Base-by-base conservation (phyloP, 139 green algal genomes). In the Astrephomene gubernaculifera region DNA sequence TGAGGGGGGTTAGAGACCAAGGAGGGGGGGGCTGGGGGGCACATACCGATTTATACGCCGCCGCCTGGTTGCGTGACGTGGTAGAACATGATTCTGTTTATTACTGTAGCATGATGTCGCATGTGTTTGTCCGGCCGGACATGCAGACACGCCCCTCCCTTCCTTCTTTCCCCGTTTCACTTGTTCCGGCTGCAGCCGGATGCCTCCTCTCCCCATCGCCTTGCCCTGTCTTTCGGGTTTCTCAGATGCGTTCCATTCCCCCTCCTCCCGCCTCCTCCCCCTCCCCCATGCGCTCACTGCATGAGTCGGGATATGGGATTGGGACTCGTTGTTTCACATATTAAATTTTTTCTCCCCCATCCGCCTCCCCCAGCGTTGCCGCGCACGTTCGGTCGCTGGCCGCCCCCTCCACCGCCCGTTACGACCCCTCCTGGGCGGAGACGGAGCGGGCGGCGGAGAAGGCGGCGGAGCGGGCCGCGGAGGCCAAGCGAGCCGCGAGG, bases 311-410 rank as follows among this genome's bases (percentile, higher is more conserved):
- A n/a, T n/a, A n/a, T n/a, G n/a, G n/a, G n/a, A n/a, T n/a, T n/a
- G n/a, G n/a, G n/a, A n/a, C n/a, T n/a, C n/a, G n/a, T n/a, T n/a
- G n/a, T n/a, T n/a, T n/a, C n/a, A n/a, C n/a, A n/a, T n/a, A n/a
- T n/a, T n/a, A n/a, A n/a, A n/a, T n/a, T 31, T 44, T 9, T 27
- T 10, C 63, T 49, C 36, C 65, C 2, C 31, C 21, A 45, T 19
- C 65, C 4, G 17, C 65, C 68, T 33, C 17, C 27, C 68, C 27
- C 68, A 86, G 84, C 52, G 96, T 98, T 29, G 96, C 95, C 0
- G 91, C 96, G 3, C 96, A 99, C 81, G 94, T 98, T 33, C 86
- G 90, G 1, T 93, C 91, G 9, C 89, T 99, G 53, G 85, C 87
- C 4, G 91, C 94, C 21, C 75, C 81, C 39, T 87, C 95, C 81